These are phyloP conservation scores for Microascus cirrosus DNA, from an alignment of 2,329 filamentous ascomycete species.

Conservation along the genomic window DNA sequence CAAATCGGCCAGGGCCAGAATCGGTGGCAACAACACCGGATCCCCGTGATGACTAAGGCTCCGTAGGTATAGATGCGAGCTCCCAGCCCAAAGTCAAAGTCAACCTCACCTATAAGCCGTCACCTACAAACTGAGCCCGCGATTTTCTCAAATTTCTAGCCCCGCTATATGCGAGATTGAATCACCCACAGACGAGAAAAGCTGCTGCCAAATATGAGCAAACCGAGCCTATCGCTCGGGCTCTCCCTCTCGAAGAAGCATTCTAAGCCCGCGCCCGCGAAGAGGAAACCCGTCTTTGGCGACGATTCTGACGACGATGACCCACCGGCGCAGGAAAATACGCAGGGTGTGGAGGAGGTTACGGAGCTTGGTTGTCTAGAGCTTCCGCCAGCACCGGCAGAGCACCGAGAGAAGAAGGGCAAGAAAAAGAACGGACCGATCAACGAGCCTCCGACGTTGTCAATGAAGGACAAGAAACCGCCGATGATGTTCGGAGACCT, in stretches of 20 bases:
- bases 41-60: neutral
- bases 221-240: slow-evolving; percentile 38
- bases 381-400: slow-evolving; percentile 8
- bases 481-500: slow-evolving; percentile 51
- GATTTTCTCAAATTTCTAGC: neutral
- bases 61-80: neutral
- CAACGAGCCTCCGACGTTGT: slow-evolving; percentile 26
- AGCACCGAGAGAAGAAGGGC: slow-evolving; percentile 6
- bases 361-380: slow-evolving; percentile 45
- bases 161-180: neutral
- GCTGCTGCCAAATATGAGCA: slow-evolving; percentile 26
- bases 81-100: neutral
- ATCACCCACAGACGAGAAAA: neutral
- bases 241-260: slow-evolving; percentile 51
- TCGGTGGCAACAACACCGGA: neutral
- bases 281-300: slow-evolving; percentile 47
- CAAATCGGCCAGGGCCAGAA: neutral
- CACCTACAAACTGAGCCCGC: neutral
- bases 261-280: slow-evolving; percentile 35
- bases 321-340: slow-evolving; percentile 17
- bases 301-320: slow-evolving; percentile 47
- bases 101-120: neutral
- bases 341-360: slow-evolving; percentile 45
- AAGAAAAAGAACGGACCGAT: slow-evolving; percentile 19
- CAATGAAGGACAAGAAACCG: slow-evolving; percentile 26